These are phyloP conservation scores for Cercospora zeina DNA, from an alignment of 2,329 filamentous ascomycete genomes.

Conservation along the genomic window DNA sequence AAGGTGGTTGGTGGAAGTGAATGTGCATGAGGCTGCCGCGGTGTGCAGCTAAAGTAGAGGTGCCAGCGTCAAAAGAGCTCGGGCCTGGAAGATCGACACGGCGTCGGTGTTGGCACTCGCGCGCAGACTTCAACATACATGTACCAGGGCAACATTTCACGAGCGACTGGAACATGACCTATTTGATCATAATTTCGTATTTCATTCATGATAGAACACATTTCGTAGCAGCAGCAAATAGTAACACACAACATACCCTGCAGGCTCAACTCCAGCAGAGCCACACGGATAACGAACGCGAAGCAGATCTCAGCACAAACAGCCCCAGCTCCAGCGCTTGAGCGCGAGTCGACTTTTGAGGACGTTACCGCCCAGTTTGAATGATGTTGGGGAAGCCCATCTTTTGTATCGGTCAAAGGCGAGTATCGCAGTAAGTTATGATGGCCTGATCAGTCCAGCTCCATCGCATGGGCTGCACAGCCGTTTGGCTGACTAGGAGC, in stretches of 20 bases:
- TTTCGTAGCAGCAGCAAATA: slow-evolving; percentile 18
- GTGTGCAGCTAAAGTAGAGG: slow-evolving; percentile 9
- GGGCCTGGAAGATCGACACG: slow-evolving; percentile 9
- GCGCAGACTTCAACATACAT: background rate
- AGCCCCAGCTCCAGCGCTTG: slow-evolving; percentile 26
- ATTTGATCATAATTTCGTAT: slow-evolving; percentile 11
- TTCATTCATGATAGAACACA: slow-evolving; percentile 19
- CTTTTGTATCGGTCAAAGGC: slow-evolving; percentile 8
- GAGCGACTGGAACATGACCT: background rate
- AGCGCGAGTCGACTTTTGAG: slow-evolving; percentile 22
- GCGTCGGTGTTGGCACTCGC: background rate
- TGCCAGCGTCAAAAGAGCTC: slow-evolving; percentile 8
- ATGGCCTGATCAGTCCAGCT: slow-evolving; percentile 34
- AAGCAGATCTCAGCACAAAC: slow-evolving; percentile 15
- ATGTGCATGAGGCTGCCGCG: background rate
- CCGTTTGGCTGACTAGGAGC: slow-evolving; percentile 25
- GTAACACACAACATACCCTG: slow-evolving; percentile 13
- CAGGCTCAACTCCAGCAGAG: slow-evolving; percentile 15
- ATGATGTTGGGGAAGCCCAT: slow-evolving; percentile 15
- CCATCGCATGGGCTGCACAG: slow-evolving; percentile 40
- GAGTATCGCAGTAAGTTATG: background rate
- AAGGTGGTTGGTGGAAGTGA: background rate
- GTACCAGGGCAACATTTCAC: background rate
- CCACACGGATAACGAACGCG: background rate
- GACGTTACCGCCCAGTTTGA: slow-evolving; percentile 15